Evolutionary conservation across 192 early-diverging fungal genomes (phyloP), one percentile per base, ranked within the genome.

Genomic region (Podila epicladia): DNA sequence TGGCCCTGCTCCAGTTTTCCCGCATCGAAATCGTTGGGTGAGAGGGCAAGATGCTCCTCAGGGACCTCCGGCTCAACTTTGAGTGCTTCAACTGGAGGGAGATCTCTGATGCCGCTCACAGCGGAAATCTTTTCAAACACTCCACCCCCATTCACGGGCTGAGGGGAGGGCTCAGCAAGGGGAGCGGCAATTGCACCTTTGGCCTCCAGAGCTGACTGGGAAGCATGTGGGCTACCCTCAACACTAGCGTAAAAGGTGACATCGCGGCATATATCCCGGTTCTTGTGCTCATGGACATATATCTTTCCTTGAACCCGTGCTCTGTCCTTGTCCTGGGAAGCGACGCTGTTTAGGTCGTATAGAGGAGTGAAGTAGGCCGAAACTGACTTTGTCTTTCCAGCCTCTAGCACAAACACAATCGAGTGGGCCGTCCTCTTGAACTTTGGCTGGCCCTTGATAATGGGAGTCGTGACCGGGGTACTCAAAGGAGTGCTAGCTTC

Each of bases 221-320:
- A 19, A 2, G 22, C 26, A 0, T 37, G 22, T 19, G 55, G 26
- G 19, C 37, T 50, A 49, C 67, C 58, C 20, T 80, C 93, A 3
- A 93, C 86, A 13, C 72, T 80, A 17, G 91, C 87, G 24, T 75
- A 82, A 63, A 94, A 94, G 5, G 85, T 57, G 29, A 96, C 87
- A 37, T 86, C 88, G 50, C 93, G 94, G 64, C 88, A 85, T 38
- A 91, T 84, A 84, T 96, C 95, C 1, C 90, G 90, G 74, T 96
- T 96, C 82, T 93, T 96, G 71, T 93, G 89, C 71, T 96, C 93
- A 65, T 94, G 92, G 17, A 93, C 89, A 69, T 90, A 92, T 1
- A 96, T 82, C 63, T 82, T 75, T 8, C 89, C 82, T 55, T 88
- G 79, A 63, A 85, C 85, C 19, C 73, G 58, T 12, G 67, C 24